Percentiles rank a stretch among this genome's conserved stretches.
Evolutionary conservation across 106 monocot genomes (phyloP).

Genomic region (Dioscorea zingiberensis): DNA sequence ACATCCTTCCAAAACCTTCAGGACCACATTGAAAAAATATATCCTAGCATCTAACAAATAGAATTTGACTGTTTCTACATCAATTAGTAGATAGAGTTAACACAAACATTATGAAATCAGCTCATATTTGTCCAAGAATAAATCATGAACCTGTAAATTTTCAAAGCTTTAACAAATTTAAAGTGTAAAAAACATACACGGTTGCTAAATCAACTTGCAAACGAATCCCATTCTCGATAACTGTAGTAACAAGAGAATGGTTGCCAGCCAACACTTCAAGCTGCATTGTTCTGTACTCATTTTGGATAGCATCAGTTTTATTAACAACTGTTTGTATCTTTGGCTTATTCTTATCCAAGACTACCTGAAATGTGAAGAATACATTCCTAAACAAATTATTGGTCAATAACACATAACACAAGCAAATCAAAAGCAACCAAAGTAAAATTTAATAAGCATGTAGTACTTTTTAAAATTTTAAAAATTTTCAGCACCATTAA

Average conservation of each 20-base stretch:
- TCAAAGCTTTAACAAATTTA: too few relatives aligned
- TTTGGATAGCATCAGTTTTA: conserved; percentile 85
- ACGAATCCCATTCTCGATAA: conserved; percentile 73
- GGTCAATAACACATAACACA: too few relatives aligned
- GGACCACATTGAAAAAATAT: too few relatives aligned
- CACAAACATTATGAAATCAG: too few relatives aligned
- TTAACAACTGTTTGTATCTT: conserved; percentile 96
- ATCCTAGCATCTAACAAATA: too few relatives aligned
- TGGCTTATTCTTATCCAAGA: conserved; percentile 91
- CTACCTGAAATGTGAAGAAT: conserved; percentile 49
- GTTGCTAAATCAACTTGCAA: conserved; percentile 83
- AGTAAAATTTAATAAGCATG: too few relatives aligned
- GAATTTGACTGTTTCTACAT: too few relatives aligned
- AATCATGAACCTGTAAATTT: too few relatives aligned
- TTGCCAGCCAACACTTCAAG: conserved; percentile 96
- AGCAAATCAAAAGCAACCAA: too few relatives aligned
- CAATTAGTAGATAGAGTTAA: too few relatives aligned
- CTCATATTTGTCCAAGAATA: too few relatives aligned
- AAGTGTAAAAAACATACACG: conserved; percentile 46
- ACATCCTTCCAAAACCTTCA: too few relatives aligned
- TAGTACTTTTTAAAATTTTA: background rate
- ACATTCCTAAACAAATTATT: background rate
- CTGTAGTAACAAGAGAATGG: conserved; percentile 79
- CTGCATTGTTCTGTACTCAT: conserved; percentile 90
- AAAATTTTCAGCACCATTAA: background rate